Evolutionary conservation across 139 green algal genomes (phyloP), one percentile per base, ranked within the genome.

Genomic region (Haematococcus lacustris): DNA sequence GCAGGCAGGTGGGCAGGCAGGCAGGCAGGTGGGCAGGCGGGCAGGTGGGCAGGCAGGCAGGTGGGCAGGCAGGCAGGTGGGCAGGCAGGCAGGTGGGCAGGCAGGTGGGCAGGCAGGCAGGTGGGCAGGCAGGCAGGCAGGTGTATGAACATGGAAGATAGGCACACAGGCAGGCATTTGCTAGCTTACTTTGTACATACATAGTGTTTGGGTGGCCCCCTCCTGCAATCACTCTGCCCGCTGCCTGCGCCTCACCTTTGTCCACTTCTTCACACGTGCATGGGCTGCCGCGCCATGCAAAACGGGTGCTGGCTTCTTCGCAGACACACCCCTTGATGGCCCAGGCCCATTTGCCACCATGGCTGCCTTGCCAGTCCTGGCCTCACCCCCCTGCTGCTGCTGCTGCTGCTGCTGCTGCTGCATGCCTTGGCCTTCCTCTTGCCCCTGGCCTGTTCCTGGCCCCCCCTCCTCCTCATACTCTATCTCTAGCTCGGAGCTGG

Each of bases 181-280:
- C 47, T 21, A 28, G 47, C 13, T 57, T 21, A 57, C 47, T 21
- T 28, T 57, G 47, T 21, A 13, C 13, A 57, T 13, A 7, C 53
- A 41, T 40, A 61, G 38, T n/a, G 17, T n/a, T n/a, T n/a, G n/a
- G n/a, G n/a, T n/a, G n/a, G n/a, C n/a, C n/a, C n/a, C n/a, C n/a
- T n/a, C n/a, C n/a, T n/a, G n/a, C n/a, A n/a, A n/a, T n/a, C n/a
- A n/a, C n/a, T n/a, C n/a, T n/a, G n/a, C n/a, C n/a, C n/a, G n/a
- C n/a, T n/a, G n/a, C n/a, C n/a, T n/a, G 66, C 47, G 25, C 53
- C 78, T 6, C 66, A 90, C 88, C 88, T 92, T 91, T 68, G 89
- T 94, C 89, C 89, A 94, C 68, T 89, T 93, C 41, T 84, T 86
- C 28, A 94, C 87, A 1, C 88, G 81, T 28, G 84, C 81, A 71